A percentile compares a stretch with the other conserved stretches of the same genome.
phyloP scores from a whole-genome alignment of 441 rosid genomes.

The Erysimum cheiri region DNA sequence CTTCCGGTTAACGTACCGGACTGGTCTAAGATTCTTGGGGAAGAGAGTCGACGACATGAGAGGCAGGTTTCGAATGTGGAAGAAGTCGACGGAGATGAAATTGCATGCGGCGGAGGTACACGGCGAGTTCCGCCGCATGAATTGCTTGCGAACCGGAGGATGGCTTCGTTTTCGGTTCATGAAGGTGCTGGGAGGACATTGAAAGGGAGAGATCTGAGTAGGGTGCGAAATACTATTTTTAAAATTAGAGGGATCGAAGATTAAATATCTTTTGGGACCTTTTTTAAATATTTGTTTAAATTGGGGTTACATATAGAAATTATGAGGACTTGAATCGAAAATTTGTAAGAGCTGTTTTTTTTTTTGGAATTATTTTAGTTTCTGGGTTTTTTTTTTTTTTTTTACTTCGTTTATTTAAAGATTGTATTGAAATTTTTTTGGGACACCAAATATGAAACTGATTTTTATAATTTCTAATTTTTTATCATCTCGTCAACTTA shows the following conservation, averaged over 20 bases:
- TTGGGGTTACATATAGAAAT: conserved; percentile 18
- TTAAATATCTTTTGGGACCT: conserved; percentile 34
- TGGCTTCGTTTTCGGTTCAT: conserved; percentile 64
- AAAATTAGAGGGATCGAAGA: conserved; percentile 71
- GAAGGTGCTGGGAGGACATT: conserved; percentile 69
- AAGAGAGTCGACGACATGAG: conserved; percentile 46
- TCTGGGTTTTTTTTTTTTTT: background rate
- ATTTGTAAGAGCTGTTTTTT: conserved; percentile 12
- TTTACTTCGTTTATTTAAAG: background rate
- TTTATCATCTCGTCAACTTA: conserved; percentile 11
- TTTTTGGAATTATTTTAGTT: conserved; percentile 5
- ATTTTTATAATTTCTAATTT: background rate
- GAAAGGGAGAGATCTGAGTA: conserved; percentile 68
- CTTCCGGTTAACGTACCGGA: conserved; percentile 87
- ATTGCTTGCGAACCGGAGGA: conserved; percentile 56
- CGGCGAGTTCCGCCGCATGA: conserved; percentile 67
- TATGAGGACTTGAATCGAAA: conserved; percentile 10
- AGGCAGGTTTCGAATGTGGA: conserved; percentile 45
- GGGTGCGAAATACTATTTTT: conserved; percentile 71
- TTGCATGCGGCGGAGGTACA: conserved; percentile 37
- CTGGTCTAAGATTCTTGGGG: conserved; percentile 90
- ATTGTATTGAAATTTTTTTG: conserved; percentile 25
- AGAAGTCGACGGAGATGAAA: conserved; percentile 49
- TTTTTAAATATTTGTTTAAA: background rate
- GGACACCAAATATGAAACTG: conserved; percentile 4